Evolutionary conservation across 1,284 basidiomycete genomes (phyloP).

Genomic region (Ustilago esculenta): DNA sequence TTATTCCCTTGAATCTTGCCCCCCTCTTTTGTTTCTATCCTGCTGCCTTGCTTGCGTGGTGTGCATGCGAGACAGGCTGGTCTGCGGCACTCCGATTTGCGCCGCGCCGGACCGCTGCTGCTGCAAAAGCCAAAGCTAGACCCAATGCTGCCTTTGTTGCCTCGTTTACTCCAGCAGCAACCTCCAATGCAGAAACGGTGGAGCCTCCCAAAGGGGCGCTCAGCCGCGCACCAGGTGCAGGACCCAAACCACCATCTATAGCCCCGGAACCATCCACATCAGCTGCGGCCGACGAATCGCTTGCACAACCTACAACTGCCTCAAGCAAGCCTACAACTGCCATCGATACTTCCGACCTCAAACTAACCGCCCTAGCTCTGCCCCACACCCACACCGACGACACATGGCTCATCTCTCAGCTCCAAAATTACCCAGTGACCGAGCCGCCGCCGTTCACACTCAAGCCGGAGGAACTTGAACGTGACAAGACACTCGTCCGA

Average conservation of each 20-base stretch:
- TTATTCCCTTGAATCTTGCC: neutral
- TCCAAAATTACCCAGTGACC: constrained; percentile 12
- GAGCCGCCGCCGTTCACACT: constrained; percentile 29
- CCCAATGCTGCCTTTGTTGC: constrained; percentile 42
- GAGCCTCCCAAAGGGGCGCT: constrained; percentile 9
- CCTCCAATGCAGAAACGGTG: neutral
- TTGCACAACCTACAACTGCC: no score
- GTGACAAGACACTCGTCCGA: constrained; percentile 25
- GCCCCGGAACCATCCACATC: no score
- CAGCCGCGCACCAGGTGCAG: constrained; percentile 23
- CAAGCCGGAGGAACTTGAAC: constrained; percentile 25
- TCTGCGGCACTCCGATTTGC: constrained; percentile 58
- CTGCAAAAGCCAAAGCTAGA: constrained; percentile 23
- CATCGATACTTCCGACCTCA: constrained; percentile 9
- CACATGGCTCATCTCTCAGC: constrained; percentile 10
- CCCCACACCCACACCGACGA: constrained; percentile 21
- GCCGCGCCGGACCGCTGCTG: constrained; percentile 34
- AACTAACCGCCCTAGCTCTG: constrained; percentile 25
- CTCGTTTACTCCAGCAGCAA: constrained; percentile 17
- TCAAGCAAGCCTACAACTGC: no score
- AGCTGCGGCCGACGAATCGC: no score
- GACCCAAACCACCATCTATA: constrained; percentile 8
- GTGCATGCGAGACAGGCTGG: constrained; percentile 48
- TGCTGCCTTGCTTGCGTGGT: no score
- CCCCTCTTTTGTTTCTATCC: no score